A percentile compares a stretch with the other conserved stretches of the same genome.
phyloP scores from a whole-genome alignment of 2,329 filamentous ascomycete genomes.

The Fusarium hostae region DNA sequence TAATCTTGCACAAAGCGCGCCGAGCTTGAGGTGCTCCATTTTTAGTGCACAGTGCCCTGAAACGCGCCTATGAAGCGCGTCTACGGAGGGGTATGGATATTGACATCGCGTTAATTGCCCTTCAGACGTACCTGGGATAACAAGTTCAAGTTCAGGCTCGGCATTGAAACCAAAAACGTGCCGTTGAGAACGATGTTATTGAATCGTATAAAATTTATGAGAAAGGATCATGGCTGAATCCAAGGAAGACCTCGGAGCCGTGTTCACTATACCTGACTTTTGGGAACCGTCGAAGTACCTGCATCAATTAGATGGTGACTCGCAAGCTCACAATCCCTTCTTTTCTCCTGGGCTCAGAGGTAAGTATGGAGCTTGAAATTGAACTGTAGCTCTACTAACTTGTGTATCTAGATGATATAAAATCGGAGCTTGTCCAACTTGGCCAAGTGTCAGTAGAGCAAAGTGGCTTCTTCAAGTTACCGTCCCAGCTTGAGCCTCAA shows the following conservation, averaged over 20 bases:
- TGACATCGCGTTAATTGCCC: constrained; percentile 28
- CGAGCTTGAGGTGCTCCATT: constrained; percentile 1
- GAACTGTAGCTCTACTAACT: neutral
- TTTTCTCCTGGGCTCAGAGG: constrained; percentile 56
- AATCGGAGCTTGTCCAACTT: constrained; percentile 34
- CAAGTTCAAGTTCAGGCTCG: neutral
- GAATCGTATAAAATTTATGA: neutral
- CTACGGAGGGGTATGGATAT: constrained; percentile 15
- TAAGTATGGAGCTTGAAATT: constrained; percentile 24
- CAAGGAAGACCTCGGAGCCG: constrained; percentile 60
- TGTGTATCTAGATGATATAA: constrained; percentile 6
- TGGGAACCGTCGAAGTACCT: constrained; percentile 66
- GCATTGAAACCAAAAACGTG: constrained; percentile 2
- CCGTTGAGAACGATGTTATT: constrained; percentile 21
- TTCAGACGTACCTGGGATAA: neutral
- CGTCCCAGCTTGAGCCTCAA: constrained; percentile 26
- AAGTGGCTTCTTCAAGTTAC: constrained; percentile 49
- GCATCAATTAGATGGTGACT: constrained; percentile 42
- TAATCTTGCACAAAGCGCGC: neutral
- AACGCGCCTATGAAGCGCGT: constrained; percentile 36
- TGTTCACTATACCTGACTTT: constrained; percentile 73
- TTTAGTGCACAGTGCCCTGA: constrained; percentile 22
- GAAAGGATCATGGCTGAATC: constrained; percentile 49
- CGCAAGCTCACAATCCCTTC: constrained; percentile 48
- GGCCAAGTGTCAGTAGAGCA: constrained; percentile 36